phyloP scores from a whole-genome alignment of 2,329 filamentous ascomycete species.

The Phaeosphaeria sp. region DNA sequence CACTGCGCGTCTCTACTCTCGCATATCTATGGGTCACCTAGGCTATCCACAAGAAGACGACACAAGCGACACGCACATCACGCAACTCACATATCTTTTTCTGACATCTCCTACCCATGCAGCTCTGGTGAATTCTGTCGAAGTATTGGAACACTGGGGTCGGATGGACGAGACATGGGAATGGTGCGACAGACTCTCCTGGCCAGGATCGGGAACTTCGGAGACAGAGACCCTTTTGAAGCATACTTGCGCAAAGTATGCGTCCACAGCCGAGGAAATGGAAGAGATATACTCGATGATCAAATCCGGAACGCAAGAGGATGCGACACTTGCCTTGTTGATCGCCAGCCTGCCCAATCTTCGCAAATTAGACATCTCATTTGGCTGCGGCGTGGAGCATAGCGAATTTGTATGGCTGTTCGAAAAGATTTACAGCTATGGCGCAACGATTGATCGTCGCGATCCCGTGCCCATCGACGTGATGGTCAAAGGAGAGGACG shows the following conservation, averaged over 20 bases:
- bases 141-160: background rate
- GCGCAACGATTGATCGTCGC: background rate
- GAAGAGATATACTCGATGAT: background rate
- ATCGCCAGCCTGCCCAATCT: background rate
- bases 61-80: background rate
- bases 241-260: background rate
- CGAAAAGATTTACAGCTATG: background rate
- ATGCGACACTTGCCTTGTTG: background rate
- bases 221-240: background rate
- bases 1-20: background rate
- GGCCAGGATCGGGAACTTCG: background rate
- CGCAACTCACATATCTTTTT: background rate
- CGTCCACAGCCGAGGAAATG: background rate
- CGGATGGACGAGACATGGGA: background rate
- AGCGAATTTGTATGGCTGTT: background rate
- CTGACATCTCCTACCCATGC: background rate
- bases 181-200: background rate
- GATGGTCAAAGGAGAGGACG: background rate
- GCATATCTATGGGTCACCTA: background rate
- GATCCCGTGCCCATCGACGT: background rate
- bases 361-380: background rate
- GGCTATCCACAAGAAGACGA: background rate
- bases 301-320: background rate
- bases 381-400: background rate
- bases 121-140: background rate